Base-by-base conservation (phyloP, 2,329 filamentous ascomycete species). In the Dothistroma pini region DNA sequence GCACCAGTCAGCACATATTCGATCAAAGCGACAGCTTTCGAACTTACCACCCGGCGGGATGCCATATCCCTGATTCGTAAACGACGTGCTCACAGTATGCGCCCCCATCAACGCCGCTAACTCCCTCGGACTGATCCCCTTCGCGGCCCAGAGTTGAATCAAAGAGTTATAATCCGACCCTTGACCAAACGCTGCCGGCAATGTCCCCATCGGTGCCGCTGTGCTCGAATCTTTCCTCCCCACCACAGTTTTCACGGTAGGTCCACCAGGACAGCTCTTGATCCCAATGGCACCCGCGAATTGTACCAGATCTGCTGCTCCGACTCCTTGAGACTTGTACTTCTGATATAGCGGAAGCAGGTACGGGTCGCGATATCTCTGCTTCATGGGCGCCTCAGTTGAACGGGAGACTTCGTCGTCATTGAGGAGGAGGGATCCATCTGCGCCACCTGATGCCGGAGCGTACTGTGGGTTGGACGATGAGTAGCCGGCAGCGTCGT, bases 41-140 rank as follows among this genome's bases (percentile, higher is more conserved):
- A 4, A 51, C 48, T 51, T 19, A 51, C 48, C 69, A 53, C 75
- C 76, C 11, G 74, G 70, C 4, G 65, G 63, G 21, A 70, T 59
- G 2, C 64, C 63, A 53, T 69, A 63, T 47, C 56, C 41, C 47
- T 60, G 56, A 49, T 68, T 59, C 16, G 75, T 70, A 55, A 74
- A 76, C 66, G 84, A 81, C 64, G 74, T 77, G 9, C 79, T 77
- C 8, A 78, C 74, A 4, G 79, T 78, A 69, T 85, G 83, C 0
- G 83, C 82, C 56, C 83, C 83, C 4, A 85, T 68, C 1, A 86
- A 78, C 0, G 83, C 82, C 2, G 81, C 78, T 3, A 85, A 77
- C 59, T 83, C 83, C 31, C 71, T 70, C 1, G 80, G 70, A 11
- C 73, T 73, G 72, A 85, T 80, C 2, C 81, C 81, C 72, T 84